A percentile compares a stretch with the other conserved stretches of the same genome.
phyloP scores from a whole-genome alignment of 345 rosid genomes.

The Pelargonium nanum region DNA sequence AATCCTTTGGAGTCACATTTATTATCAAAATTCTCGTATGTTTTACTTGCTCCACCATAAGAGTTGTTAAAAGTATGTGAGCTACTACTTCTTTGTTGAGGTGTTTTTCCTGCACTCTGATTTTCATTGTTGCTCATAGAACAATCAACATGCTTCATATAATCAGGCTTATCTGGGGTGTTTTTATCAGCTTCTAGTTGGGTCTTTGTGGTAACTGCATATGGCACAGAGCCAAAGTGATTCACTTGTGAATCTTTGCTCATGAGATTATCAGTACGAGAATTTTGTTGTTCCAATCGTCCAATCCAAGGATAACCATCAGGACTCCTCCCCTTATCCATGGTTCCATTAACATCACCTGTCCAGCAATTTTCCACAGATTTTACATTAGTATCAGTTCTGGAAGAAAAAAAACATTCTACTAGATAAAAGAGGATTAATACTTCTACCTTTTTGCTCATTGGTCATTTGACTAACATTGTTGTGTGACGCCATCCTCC shows the following conservation, averaged over 20 bases:
- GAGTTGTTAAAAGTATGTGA: slow-evolving; percentile 38
- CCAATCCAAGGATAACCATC: background rate
- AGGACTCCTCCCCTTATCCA: background rate
- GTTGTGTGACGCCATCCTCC: background rate
- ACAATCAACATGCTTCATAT: slow-evolving; percentile 36
- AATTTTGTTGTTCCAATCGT: background rate
- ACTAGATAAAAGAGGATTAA: background rate
- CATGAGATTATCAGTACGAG: background rate
- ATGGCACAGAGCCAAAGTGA: slow-evolving; percentile 10
- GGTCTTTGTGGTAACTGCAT: slow-evolving; percentile 23
- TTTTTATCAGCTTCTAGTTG: slow-evolving; percentile 30
- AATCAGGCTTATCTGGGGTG: slow-evolving; percentile 24
- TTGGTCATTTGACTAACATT: background rate
- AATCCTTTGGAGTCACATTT: slow-evolving; percentile 14
- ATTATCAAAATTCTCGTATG: background rate
- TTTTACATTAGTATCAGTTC: background rate
- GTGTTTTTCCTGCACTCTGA: slow-evolving; percentile 18
- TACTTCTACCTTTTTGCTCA: slow-evolving; percentile 7
- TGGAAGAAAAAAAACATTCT: too few species aligned
- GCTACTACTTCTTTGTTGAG: slow-evolving; percentile 22
- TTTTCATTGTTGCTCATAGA: slow-evolving; percentile 19
- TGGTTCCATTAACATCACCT: slow-evolving; percentile 1
- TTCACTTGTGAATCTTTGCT: background rate
- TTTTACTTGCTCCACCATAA: background rate
- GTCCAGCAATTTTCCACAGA: background rate